Percentiles rank a stretch among this genome's conserved stretches.
Conservation (phyloP, 495 filamentous ascomycete species). For the Aspergillus funiculosus region DNA sequence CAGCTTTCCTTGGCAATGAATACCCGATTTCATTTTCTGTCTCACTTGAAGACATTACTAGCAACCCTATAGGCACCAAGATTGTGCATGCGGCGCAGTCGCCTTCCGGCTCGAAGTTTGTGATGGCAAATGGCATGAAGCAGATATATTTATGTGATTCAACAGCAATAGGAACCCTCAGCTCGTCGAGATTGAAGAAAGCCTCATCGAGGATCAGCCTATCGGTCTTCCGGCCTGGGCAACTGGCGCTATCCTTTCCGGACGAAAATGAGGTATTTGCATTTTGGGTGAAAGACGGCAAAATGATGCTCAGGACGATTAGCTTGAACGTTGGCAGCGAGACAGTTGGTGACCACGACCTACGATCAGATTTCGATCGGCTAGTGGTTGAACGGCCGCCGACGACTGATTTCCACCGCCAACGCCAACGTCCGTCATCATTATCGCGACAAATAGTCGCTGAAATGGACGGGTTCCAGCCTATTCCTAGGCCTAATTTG, state of each 20-base stretch:
- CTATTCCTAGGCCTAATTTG: slow-evolving; percentile 15
- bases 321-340: slow-evolving; percentile 15
- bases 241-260: slow-evolving; percentile 20
- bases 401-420: slow-evolving; percentile 9
- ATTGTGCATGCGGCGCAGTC: slow-evolving; percentile 25
- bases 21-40: slow-evolving; percentile 19
- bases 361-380: slow-evolving; percentile 23
- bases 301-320: slow-evolving; percentile 20
- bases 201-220: slow-evolving; percentile 21
- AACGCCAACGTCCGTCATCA: slow-evolving; percentile 14
- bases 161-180: slow-evolving; percentile 17
- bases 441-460: slow-evolving; percentile 13
- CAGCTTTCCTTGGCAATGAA: slow-evolving; percentile 23
- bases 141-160: slow-evolving; percentile 24
- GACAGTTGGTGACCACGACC: slow-evolving; percentile 20
- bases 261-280: slow-evolving; percentile 19
- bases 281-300: slow-evolving; percentile 23
- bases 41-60: slow-evolving; percentile 9
- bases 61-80: slow-evolving; percentile 11
- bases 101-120: slow-evolving; percentile 20
- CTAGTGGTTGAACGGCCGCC: slow-evolving; percentile 15
- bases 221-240: slow-evolving; percentile 19
- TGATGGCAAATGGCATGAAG: slow-evolving; percentile 21
- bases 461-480: slow-evolving; percentile 12
- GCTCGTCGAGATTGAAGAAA: slow-evolving; percentile 18